Base-by-base conservation (phyloP, 2,329 filamentous ascomycete genomes). In the Geosmithia flava region DNA sequence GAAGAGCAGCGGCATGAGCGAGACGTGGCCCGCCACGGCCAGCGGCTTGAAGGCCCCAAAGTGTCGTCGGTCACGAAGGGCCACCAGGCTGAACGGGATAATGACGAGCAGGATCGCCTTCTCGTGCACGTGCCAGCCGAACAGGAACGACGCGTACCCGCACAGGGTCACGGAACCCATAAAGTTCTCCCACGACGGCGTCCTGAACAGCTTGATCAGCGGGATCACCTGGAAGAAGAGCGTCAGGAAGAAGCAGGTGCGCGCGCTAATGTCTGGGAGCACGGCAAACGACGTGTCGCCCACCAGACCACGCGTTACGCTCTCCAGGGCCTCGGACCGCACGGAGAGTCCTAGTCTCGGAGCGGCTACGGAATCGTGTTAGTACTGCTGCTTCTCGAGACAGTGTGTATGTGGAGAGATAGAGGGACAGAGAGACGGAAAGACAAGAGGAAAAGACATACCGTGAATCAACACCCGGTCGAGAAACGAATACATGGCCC, bases 91-190 rank as follows among this genome's bases (percentile, higher is more conserved):
- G 71, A 97, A 97, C 0, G 93, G 93, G 45, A 97, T 86, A 54
- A 98, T 89, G 59, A 97, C 85, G 19, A 97, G 78, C 20, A 98
- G 76, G 49, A 98, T 86, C 1, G 93, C 93, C 66, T 98, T 98
- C 62, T 98, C 93, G 58, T 98, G 93, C 8, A 98, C 93, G 60
- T 98, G 93, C 89, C 91, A 98, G 49, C 93, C 91, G 57, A 97
- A 97, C 10, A 98, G 75, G 68, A 98, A 98, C 0, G 91, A 96
- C 0, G 91, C 86, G 61, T 96, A 98, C 50, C 87, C 93, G 59
- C 93, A 97, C 16, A 97, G 79, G 0, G 91, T 96, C 43, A 95
- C 78, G 1, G 88, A 84, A 3, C 88, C 88, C 42, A 97, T 77
- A 61, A 98, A 97, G 49, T 78, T 85, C 52, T 95, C 85, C 87